Conservation (phyloP, 2,329 filamentous ascomycete genomes). For the Fusarium torulosum region DNA sequence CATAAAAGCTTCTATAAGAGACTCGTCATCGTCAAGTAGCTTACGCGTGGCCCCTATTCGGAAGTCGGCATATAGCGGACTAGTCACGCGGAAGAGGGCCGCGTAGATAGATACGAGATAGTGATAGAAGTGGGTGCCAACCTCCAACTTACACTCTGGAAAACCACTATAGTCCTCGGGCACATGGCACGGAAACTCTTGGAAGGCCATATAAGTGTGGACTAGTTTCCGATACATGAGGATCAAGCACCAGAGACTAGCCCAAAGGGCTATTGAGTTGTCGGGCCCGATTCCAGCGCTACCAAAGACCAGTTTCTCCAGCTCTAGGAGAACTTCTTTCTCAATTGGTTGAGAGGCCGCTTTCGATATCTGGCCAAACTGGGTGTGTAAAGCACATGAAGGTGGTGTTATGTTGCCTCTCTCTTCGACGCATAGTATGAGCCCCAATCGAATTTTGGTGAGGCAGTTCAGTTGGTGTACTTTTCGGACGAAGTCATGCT, state of each 20-base stretch:
- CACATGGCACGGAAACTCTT: conserved; percentile 49
- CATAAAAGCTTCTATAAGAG: conserved; percentile 44
- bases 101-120: conserved; percentile 49
- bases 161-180: conserved; percentile 49
- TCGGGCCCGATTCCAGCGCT: conserved; percentile 40
- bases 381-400: conserved; percentile 48
- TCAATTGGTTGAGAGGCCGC: conserved; percentile 46
- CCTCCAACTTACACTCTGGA: conserved; percentile 47
- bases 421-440: conserved; percentile 46
- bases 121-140: conserved; percentile 48
- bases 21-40: conserved; percentile 43
- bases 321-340: conserved; percentile 43
- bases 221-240: conserved; percentile 49
- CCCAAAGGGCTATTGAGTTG: conserved; percentile 47
- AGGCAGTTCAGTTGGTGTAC: conserved; percentile 48
- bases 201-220: conserved; percentile 48
- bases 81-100: conserved; percentile 47
- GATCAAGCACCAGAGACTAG: conserved; percentile 48
- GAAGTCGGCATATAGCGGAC: conserved; percentile 48
- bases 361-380: conserved; percentile 49
- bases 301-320: conserved; percentile 48
- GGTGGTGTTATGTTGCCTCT: conserved; percentile 42
- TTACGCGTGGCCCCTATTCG: conserved; percentile 41
- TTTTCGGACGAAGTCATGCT: conserved; percentile 46
- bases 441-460: conserved; percentile 45